Conservation (phyloP, 768 basidiomycete genomes). For the Xerocomus brunneocitrinus region DNA sequence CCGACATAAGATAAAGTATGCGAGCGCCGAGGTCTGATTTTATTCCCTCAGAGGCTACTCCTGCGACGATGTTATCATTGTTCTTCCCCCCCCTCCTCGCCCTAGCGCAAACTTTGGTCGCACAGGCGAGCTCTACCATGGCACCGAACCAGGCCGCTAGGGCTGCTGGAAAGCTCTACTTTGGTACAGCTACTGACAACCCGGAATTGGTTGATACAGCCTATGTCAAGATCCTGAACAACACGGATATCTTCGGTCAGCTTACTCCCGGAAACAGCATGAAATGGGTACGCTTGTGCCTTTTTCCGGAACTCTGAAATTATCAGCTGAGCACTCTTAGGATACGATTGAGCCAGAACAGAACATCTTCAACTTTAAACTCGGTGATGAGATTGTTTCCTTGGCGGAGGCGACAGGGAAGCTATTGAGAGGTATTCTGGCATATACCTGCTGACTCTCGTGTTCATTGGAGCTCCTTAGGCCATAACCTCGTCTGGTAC, state of each 20-base stretch:
- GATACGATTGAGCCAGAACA: constrained; percentile 21
- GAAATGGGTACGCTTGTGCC: constrained; percentile 17
- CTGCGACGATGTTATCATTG: neutral
- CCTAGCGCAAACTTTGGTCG: neutral
- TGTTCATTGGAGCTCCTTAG: constrained; percentile 1
- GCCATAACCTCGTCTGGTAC: constrained; percentile 20
- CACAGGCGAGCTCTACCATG: neutral
- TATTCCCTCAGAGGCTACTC: neutral
- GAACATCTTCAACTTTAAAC: constrained; percentile 21
- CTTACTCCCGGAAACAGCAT: constrained; percentile 19
- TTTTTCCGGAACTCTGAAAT: neutral
- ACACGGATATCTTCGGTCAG: constrained; percentile 15
- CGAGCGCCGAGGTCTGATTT: neutral
- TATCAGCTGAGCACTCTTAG: neutral
- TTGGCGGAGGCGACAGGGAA: constrained; percentile 19
- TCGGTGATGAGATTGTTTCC: constrained; percentile 18
- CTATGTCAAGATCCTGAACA: constrained; percentile 8
- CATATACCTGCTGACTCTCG: neutral
- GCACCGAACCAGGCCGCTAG: constrained; percentile 35
- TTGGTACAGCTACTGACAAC: constrained; percentile 47
- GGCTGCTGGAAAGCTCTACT: constrained; percentile 42
- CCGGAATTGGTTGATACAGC: constrained; percentile 36
- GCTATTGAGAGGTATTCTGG: constrained; percentile 13
- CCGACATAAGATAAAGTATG: neutral
- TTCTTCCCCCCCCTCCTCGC: neutral